Conservation (phyloP, 371 early-diverging fungal genomes). For the Rhizopus stolonifer region DNA sequence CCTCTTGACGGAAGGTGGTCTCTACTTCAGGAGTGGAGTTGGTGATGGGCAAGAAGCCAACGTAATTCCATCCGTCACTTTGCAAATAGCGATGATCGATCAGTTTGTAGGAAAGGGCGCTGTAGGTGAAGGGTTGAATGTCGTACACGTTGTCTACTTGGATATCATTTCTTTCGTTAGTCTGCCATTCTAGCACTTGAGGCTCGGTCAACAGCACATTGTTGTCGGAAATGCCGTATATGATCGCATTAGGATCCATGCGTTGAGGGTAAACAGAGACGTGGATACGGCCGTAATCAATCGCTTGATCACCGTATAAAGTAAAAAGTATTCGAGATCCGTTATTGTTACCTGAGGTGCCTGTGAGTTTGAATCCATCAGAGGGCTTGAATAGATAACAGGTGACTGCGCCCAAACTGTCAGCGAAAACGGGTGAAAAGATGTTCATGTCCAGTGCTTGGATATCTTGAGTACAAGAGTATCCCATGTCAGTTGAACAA, state of each 20-base stretch:
- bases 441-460: constrained; percentile 34
- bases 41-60: constrained; percentile 45
- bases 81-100: constrained; percentile 45
- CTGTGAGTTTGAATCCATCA: constrained; percentile 29
- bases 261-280: constrained; percentile 41
- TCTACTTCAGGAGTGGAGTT: constrained; percentile 44
- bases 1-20: constrained; percentile 41
- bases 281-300: constrained; percentile 38
- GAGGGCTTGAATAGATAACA: constrained; percentile 44
- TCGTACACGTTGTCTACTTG: constrained; percentile 39
- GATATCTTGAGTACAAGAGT: constrained; percentile 29
- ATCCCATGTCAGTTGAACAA: constrained; percentile 43
- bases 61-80: constrained; percentile 47
- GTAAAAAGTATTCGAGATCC: constrained; percentile 44
- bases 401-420: constrained; percentile 38
- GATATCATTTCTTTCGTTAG: constrained; percentile 40
- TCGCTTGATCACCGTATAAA: constrained; percentile 36
- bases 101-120: constrained; percentile 37
- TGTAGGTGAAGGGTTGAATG: constrained; percentile 42
- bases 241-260: constrained; percentile 45
- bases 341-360: constrained; percentile 43
- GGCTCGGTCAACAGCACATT: constrained; percentile 23
- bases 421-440: constrained; percentile 37
- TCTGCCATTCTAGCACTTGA: constrained; percentile 39
- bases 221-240: constrained; percentile 29